These are phyloP conservation scores for Aleurites moluccanus DNA, from an alignment of 441 rosid genomes.

Conservation along the genomic window DNA sequence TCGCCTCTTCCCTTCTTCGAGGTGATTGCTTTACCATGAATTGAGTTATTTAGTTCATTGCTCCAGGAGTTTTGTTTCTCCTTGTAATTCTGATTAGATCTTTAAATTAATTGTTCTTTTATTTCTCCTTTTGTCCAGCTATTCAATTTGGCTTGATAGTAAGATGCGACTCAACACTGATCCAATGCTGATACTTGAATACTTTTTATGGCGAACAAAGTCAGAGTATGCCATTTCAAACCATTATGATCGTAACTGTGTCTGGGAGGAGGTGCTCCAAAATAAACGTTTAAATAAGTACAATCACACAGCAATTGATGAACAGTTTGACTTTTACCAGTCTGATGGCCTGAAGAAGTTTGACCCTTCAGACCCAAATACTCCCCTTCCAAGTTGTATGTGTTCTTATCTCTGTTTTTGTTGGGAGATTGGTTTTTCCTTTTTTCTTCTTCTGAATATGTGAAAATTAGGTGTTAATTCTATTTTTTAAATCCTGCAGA, in stretches of 20 bases:
- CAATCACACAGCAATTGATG: slow-evolving; percentile 70
- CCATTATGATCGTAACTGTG: slow-evolving; percentile 95
- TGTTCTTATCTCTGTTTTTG: slow-evolving; percentile 22
- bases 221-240: slow-evolving; percentile 95
- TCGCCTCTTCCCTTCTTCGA: slow-evolving; percentile 88
- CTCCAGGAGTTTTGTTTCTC: slow-evolving; percentile 20
- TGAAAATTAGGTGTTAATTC: slow-evolving; percentile 22
- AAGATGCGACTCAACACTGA: slow-evolving; percentile 84
- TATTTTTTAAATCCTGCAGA: slow-evolving; percentile 44
- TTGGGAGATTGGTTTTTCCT: slow-evolving; percentile 3
- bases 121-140: slow-evolving; percentile 42
- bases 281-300: slow-evolving; percentile 79
- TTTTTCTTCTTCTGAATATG: slow-evolving; percentile 15
- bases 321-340: slow-evolving; percentile 64
- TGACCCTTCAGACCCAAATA: slow-evolving; percentile 53
- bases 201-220: slow-evolving; percentile 74
- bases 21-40: slow-evolving; percentile 41
- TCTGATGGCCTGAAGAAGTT: slow-evolving; percentile 80
- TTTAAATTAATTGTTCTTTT: slow-evolving; percentile 14
- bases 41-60: slow-evolving; percentile 25
- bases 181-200: slow-evolving; percentile 76
- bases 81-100: slow-evolving; percentile 1
- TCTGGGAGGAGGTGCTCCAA: slow-evolving; percentile 90
- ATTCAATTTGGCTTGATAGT: slow-evolving; percentile 93
- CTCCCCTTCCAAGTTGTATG: slow-evolving; percentile 83